Base-by-base conservation (phyloP, 2,329 filamentous ascomycete genomes). In the Claviceps sorghi region DNA sequence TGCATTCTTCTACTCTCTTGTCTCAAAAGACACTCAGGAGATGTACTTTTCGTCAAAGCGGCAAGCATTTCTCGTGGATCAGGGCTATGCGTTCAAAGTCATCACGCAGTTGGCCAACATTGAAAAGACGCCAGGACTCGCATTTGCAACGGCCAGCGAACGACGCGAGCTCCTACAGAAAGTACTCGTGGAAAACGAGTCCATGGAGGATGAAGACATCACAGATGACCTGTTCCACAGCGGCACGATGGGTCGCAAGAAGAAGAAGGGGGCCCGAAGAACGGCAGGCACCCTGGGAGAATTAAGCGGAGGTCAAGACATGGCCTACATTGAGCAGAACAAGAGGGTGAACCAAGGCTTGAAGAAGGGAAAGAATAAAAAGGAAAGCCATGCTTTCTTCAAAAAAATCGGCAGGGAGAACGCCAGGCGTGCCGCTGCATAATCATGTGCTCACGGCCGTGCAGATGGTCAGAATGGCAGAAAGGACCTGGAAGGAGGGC, bases 81-180 rank as follows among this genome's bases (percentile, higher is more conserved):
- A 98, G 68, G 93, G 93, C 10, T 98, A 98, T 65, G 91, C 93
- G 0, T 98, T 98, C 77, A 97, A 97, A 66, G 91, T 97, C 56
- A 98, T 98, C 65, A 98, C 93, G 0, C 88, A 95, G 62, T 76
- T 98, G 8, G 84, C 90, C 62, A 93, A 91, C 49, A 88, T 98
- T 57, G 88, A 96, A 55, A 80, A 87, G 54, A 84, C 91, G 51
- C 82, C 85, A 0, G 82, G 83, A 0, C 77, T 98, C 1, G 85
- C 84, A 2, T 97, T 94, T 64, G 80, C 80, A 2, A 87, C 87
- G 1, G 78, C 88, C 0, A 74, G 80, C 7, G 89, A 95, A 61
- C 83, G 89, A 4, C 83, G 88, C 47, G 89, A 95, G 65, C 76
- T 97, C 29, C 76, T 98, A 1, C 84, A 90, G 59, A 87, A 94